Percentiles rank a stretch among this genome's conserved stretches.
Conservation (phyloP, 2,329 filamentous ascomycete genomes). For the Byssothecium circinans region DNA sequence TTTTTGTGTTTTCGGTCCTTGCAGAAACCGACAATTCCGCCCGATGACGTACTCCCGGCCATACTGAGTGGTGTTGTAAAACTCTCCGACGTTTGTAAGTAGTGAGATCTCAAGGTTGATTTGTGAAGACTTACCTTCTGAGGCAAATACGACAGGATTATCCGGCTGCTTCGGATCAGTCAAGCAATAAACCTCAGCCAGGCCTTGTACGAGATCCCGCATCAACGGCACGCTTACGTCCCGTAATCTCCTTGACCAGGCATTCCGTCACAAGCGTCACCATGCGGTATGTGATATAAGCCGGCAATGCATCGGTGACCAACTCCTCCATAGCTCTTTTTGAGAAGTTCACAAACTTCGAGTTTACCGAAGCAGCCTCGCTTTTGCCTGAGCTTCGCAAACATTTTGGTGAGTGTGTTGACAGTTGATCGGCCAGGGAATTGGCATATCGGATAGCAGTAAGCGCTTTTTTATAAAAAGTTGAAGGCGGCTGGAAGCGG, state of each 20-base stretch:
- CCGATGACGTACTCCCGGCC: constrained; percentile 72
- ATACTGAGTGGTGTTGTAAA: constrained; percentile 71
- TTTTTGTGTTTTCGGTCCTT: constrained; percentile 69
- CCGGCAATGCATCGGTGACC: constrained; percentile 66
- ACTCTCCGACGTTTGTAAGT: constrained; percentile 52
- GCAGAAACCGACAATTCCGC: constrained; percentile 73
- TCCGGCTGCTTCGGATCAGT: constrained; percentile 70
- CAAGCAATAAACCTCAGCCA: constrained; percentile 74
- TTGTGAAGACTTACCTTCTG: constrained; percentile 58
- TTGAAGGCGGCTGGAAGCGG: no score
- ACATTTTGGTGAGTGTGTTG: constrained; percentile 47
- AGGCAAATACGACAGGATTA: constrained; percentile 74
- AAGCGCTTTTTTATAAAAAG: constrained; percentile 70
- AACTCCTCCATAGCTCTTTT: constrained; percentile 63
- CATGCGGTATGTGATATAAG: constrained; percentile 68
- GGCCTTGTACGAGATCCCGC: constrained; percentile 65
- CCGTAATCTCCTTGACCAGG: constrained; percentile 66
- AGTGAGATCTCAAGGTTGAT: neutral
- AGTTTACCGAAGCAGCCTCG: constrained; percentile 53
- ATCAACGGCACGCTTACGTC: constrained; percentile 64
- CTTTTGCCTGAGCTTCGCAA: constrained; percentile 13
- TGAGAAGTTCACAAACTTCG: constrained; percentile 60
- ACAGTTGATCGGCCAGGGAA: constrained; percentile 61
- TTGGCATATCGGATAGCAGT: constrained; percentile 71
- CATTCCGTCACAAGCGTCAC: constrained; percentile 67